These are phyloP conservation scores for Fagopyrum homotropicum DNA, from an alignment of 148 eudicot species.

Conservation along the genomic window DNA sequence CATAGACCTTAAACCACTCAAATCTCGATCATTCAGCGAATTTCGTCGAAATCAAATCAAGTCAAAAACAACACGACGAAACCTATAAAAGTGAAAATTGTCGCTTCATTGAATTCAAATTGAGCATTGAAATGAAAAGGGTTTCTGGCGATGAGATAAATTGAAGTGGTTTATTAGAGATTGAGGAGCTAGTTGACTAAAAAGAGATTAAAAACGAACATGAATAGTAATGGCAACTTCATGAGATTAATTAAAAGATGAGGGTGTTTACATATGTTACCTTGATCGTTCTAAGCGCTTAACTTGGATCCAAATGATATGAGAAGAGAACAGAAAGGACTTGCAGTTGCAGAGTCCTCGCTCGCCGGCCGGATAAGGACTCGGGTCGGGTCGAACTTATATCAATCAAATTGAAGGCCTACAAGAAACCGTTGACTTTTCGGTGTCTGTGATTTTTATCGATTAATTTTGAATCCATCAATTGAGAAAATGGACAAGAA, in stretches of 20 bases:
- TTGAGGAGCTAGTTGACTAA: not conserved
- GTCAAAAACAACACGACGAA: not conserved
- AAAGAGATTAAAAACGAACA: not conserved
- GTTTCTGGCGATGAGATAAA: not conserved
- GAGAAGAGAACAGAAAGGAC: not conserved
- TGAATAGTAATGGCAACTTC: not conserved
- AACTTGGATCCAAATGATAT: not conserved
- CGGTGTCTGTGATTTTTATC: not conserved
- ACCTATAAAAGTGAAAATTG: not conserved
- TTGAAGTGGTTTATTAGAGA: not conserved
- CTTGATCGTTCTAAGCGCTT: not conserved
- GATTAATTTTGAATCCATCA: not conserved
- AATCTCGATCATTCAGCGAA: not conserved
- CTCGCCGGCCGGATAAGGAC: not conserved
- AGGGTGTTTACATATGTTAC: not conserved
- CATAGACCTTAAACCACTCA: not conserved
- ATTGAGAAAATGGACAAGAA: not conserved
- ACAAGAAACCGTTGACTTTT: not conserved
- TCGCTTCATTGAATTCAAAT: not conserved
- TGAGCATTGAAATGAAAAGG: constrained; percentile 3
- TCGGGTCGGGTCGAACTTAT: not conserved
- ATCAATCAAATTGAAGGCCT: not conserved
- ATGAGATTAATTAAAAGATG: not conserved
- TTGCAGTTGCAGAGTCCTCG: not conserved
- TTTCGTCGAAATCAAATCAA: not conserved